Base-by-base conservation (phyloP, 805 yeast species). In the Suhomyces sp. region DNA sequence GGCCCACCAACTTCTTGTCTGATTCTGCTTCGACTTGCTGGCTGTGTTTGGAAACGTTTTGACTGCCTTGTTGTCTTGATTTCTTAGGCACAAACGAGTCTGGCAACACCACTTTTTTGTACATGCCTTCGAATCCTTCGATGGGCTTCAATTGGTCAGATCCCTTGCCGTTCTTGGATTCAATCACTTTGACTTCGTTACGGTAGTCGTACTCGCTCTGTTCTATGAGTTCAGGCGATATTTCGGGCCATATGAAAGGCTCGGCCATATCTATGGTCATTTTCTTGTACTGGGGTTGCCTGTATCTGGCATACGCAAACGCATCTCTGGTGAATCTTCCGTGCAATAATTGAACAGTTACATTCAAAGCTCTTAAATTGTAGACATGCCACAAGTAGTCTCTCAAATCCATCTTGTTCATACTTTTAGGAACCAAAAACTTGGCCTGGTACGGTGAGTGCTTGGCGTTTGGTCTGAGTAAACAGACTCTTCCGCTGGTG, bases 391-490 rank as follows among this genome's bases (percentile, higher is more conserved):
- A 94, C 56, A 94, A 77, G 65, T 94, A 94, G 72, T 94, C 99
- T 68, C 99, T 83, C 55, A 94, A 78, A 68, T 93, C 98, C 73
- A 94, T 77, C 68, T 92, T 93, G 76, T 94, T 94, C 79, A 94
- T 92, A 50, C 89, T 83, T 64, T 87, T 83, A 13, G 99, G 99
- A 17, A 96, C 99, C 57, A 89, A 83, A 71, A 94, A 94, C 68
- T 90, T 91, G 47, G 98, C 98, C 71, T 91, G 97, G 72, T 88
- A 92, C 46, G 99, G 99, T 0, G 97, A 88, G 71, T 89, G 96
- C 64, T 89, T 89, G n/a, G 98, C 97, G 63, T 88, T 88, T 43
- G 97, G 97, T 65, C 96, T 81, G 56, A 94, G 72, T 29, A 93
- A 75, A 47, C 88, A 82, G 37, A 93, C 77, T 55, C 93, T 78